phyloP scores from a whole-genome alignment of 2,329 filamentous ascomycete genomes.

The Ophidiomyces ophidiicola region DNA sequence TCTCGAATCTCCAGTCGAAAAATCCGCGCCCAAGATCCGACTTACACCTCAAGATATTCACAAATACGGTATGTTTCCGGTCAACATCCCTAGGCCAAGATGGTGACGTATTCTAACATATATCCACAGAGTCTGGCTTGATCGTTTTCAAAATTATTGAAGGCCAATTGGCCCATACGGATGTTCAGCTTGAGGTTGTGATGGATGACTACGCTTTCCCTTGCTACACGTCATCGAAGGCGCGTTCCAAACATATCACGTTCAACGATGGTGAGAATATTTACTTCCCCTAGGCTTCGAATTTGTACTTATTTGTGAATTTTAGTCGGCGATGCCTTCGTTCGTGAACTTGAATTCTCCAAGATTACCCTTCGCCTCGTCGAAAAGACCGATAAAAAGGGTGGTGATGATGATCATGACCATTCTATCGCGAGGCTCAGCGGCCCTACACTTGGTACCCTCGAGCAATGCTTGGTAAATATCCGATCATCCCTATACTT shows the following conservation, averaged over 20 bases:
- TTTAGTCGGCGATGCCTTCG: conserved; percentile 74
- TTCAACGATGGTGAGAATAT: conserved; percentile 63
- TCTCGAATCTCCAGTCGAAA: conserved; percentile 30
- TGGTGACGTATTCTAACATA: conserved; percentile 25
- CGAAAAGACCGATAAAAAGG: conserved; percentile 63
- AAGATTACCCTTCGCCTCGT: conserved; percentile 78
- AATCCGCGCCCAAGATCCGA: conserved; percentile 60
- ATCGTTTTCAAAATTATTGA: conserved; percentile 92
- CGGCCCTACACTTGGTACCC: conserved; percentile 72
- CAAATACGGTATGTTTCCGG: conserved; percentile 51
- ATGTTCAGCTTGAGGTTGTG: conserved; percentile 71
- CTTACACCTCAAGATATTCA: conserved; percentile 69
- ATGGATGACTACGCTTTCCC: conserved; percentile 94
- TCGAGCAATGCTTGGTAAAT: conserved; percentile 74
- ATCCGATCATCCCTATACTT: background rate
- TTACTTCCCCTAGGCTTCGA: background rate
- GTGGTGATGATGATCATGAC: conserved; percentile 52
- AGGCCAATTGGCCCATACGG: conserved; percentile 63
- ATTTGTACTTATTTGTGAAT: conserved; percentile 16
- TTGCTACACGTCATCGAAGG: conserved; percentile 68
- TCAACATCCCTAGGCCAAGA: background rate
- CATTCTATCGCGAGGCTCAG: conserved; percentile 68
- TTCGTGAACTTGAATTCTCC: conserved; percentile 94
- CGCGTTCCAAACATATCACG: conserved; percentile 54
- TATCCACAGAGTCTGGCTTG: conserved; percentile 63